Evolutionary conservation across 179 eudicot species (phyloP), one percentile per base, ranked within the genome.

Genomic region (Silene coronaria): DNA sequence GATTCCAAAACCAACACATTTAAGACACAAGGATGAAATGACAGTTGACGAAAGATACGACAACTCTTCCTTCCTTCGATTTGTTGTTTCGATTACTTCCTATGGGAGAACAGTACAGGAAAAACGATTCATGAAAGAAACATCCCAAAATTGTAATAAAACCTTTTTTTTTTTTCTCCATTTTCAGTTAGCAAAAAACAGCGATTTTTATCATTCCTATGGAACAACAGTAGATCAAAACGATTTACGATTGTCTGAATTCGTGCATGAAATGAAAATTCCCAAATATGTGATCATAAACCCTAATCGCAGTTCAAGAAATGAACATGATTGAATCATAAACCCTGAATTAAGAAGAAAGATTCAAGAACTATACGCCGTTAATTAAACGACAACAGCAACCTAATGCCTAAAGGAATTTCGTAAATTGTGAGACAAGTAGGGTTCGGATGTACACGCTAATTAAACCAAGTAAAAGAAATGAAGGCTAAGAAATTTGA

Each of bases 301-400:
- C 23, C 28, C 30, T 38, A 68, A 51, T 4, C 58, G 21, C 34
- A 80, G 62, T 76, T 70, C 55, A 55, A 70, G 48, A 65, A 75
- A 10, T 27, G 5, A 70, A 60, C 61, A 26, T 17, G 51, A 70
- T 32, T 63, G 9, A 57, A 55, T 3, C 11, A 65, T 42, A 23
- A 60, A 68, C 30, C 9, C 48, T 23, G 9, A 38, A 76, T 26
- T 36, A 7, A 36, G 45, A 36, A 36, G 45, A 36, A 36, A 36
- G 4, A 14, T 42, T 73, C 70, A 67, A 42, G 23, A 38, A 34
- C 19, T 13, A n/a, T 4, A 7, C 3, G 8, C 21, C 3, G 8
- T 13, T 22, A 12, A n/a, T 6, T n/a, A 3, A 23, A 21, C 71
- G 23, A 57, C 12, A 16, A 5, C 11, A 42, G 10, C 11, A 42